Evolutionary conservation across 2,329 filamentous ascomycete species (phyloP).

Genomic region (Neonectria coccinea): DNA sequence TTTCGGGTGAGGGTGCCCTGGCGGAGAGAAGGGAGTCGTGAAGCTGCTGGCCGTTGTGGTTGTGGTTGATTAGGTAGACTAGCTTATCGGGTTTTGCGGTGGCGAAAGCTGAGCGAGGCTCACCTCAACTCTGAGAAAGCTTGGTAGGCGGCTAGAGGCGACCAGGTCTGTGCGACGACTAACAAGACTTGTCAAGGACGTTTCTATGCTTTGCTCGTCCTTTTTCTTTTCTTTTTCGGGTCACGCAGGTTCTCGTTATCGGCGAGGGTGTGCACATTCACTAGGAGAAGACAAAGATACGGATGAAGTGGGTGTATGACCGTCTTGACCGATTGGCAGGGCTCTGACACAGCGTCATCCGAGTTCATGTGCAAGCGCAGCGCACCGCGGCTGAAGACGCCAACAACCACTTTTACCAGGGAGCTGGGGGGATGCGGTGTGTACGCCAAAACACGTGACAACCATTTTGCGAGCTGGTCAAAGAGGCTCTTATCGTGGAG

Average conservation of each 20-base stretch:
- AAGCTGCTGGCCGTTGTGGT: neutral
- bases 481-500: neutral
- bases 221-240: neutral
- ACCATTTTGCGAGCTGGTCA: neutral
- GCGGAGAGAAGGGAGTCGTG: neutral
- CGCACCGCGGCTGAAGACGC: conserved; percentile 24
- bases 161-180: conserved; percentile 15
- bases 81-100: neutral
- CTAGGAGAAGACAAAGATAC: neutral
- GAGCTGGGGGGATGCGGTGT: conserved; percentile 15
- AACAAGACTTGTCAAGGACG: neutral
- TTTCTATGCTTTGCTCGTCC: neutral
- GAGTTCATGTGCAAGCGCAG: neutral
- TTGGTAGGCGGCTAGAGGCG: conserved; percentile 3
- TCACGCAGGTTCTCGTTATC: neutral
- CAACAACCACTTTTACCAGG: conserved; percentile 22
- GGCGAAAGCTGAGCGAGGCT: conserved; percentile 20
- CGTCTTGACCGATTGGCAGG: conserved; percentile 7
- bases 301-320: conserved; percentile 2
- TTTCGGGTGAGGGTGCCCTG: neutral
- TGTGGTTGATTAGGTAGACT: neutral
- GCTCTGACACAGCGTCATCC: conserved; percentile 3
- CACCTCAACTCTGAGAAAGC: conserved; percentile 5
- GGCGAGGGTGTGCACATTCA: neutral
- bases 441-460: conserved; percentile 43